phyloP scores from a whole-genome alignment of 2,329 filamentous ascomycete genomes.

The Didymellaceae sp. region DNA sequence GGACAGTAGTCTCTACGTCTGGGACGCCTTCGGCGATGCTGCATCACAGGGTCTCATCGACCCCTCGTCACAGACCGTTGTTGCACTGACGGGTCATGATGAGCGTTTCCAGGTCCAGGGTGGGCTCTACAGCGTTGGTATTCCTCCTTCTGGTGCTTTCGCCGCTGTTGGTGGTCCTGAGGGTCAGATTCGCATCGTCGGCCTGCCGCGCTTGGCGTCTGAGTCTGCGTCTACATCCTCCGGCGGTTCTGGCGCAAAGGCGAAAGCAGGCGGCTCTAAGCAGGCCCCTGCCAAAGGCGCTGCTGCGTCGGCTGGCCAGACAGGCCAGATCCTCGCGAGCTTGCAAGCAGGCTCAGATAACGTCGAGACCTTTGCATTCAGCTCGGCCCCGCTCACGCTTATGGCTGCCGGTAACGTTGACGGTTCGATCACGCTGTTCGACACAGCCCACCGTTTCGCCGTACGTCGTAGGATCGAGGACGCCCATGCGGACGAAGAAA shows the following conservation, averaged over 20 bases:
- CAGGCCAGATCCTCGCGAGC: conserved; percentile 79
- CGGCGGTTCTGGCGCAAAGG: conserved; percentile 55
- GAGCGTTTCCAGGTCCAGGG: conserved; percentile 92
- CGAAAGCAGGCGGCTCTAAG: conserved; percentile 56
- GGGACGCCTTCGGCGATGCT: conserved; percentile 85
- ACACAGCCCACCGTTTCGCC: conserved; percentile 84
- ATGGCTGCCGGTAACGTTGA: conserved; percentile 70
- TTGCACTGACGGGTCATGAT: conserved; percentile 79
- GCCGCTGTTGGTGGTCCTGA: conserved; percentile 87
- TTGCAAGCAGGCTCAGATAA: conserved; percentile 80
- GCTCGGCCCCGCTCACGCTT: conserved; percentile 64
- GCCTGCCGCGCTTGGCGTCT: conserved; percentile 70
- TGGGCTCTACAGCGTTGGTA: conserved; percentile 84
- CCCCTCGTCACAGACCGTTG: conserved; percentile 67
- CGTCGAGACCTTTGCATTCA: conserved; percentile 77
- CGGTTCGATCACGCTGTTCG: conserved; percentile 80
- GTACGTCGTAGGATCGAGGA: conserved; percentile 81
- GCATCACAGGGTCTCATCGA: conserved; percentile 67
- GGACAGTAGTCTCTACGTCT: conserved; percentile 87
- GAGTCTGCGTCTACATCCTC: conserved; percentile 45
- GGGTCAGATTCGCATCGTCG: conserved; percentile 83
- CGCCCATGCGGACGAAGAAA: conserved; percentile 74
- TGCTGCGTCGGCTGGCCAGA: conserved; percentile 55
- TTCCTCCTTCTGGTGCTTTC: conserved; percentile 80
- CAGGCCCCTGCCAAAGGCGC: conserved; percentile 51